Base-by-base conservation (phyloP, 257 asterid genomes). In the Avicennia marina region DNA sequence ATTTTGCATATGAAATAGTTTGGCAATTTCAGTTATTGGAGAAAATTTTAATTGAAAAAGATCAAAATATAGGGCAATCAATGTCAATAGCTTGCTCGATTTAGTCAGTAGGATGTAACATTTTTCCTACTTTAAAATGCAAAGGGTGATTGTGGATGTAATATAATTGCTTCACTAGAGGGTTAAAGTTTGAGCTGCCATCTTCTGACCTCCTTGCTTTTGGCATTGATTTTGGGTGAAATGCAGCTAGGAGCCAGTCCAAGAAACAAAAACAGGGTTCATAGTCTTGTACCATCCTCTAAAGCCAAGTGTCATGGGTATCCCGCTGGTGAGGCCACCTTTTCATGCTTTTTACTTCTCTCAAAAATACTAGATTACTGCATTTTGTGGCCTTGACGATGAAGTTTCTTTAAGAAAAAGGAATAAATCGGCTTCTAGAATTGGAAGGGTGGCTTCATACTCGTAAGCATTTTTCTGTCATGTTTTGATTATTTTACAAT, bases 221-320 rank as follows among this genome's bases (percentile, higher is more conserved):
- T 48, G 21, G 11, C 13, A 1, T 7, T 46, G 2, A 18, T 58
- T 49, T 49, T 39, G 27, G 36, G 49, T 0, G 7, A 13, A 46
- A 57, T 53, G 72, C 78, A 79, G 82, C 68, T 65, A 78, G 68
- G 73, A 68, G 65, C 38, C 71, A 62, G 64, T 62, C 71, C 1
- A 72, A 64, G 15, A 71, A 78, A 67, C 72, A 74, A 70, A 70
- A 75, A 41, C 73, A 72, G 71, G 69, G 72, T 15, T 56, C 72
- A 8, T 79, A 82, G 62, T 67, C 78, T 7, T 79, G 86, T 64
- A 56, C 78, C 9, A 70, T 79, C 63, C 82, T 79, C 15, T 79
- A 79, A 67, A 53, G 26, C 36, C 52, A 19, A 26, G n/a, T 36
- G 11, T 15, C 39, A n/a, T 41, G 45, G 8, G 48, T 62, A 44